Evolutionary conservation across 345 rosid species (phyloP).

Genomic region (Punica granatum): DNA sequence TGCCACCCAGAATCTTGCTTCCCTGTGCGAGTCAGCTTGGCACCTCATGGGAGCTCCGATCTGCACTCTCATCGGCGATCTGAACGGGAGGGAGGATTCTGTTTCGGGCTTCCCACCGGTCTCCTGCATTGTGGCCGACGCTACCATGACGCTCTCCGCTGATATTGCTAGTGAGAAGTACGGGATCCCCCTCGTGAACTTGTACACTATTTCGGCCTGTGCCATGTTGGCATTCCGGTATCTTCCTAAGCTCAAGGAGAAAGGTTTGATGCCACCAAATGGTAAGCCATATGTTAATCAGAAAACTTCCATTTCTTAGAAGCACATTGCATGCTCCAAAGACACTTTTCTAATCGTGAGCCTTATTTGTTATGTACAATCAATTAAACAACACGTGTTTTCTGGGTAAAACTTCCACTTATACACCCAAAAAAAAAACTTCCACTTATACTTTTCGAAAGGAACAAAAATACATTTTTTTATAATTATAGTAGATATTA

Average conservation of each 20-base stretch:
- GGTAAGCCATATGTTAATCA: too few relatives aligned
- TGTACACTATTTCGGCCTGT: background rate
- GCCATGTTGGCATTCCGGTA: background rate
- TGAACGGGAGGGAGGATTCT: background rate
- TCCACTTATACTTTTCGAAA: too few relatives aligned
- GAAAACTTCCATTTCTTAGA: too few relatives aligned
- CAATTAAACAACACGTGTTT: too few relatives aligned
- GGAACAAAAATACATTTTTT: too few relatives aligned
- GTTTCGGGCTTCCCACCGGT: background rate
- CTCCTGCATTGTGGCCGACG: constrained; percentile 16
- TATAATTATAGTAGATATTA: too few relatives aligned
- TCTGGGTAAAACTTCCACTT: too few relatives aligned
- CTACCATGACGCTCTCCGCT: constrained; percentile 5
- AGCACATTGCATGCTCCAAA: too few relatives aligned
- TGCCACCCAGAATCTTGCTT: background rate
- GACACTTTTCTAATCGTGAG: too few relatives aligned
- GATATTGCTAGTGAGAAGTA: background rate
- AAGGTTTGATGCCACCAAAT: constrained; percentile 13
- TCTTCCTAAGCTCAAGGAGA: background rate
- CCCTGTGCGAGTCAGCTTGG: constrained; percentile 7
- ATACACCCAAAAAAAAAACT: too few relatives aligned
- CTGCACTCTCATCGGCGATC: constrained; percentile 1
- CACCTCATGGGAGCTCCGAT: constrained; percentile 9
- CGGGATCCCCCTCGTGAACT: background rate
- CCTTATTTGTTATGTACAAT: too few relatives aligned